phyloP scores from a whole-genome alignment of 2,329 filamentous ascomycete genomes.

The Akanthomyces muscarius region DNA sequence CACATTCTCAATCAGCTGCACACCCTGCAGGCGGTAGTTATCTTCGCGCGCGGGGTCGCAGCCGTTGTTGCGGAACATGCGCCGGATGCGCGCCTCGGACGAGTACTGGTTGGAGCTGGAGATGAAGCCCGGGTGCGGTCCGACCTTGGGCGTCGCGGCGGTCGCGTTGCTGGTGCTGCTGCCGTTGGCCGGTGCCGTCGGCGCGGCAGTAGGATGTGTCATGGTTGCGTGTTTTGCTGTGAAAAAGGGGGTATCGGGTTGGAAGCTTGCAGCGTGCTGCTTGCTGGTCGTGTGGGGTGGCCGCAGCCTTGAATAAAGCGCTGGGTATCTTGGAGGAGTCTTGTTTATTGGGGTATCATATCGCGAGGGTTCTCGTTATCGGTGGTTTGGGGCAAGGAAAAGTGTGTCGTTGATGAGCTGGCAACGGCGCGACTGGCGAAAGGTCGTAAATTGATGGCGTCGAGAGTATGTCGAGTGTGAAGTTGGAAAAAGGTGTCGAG shows the following conservation, averaged over 20 bases:
- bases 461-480: background rate
- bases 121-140: constrained; percentile 46
- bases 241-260: background rate
- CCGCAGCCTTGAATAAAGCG: background rate
- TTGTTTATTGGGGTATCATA: constrained; percentile 2
- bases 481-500: background rate
- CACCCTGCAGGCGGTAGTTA: constrained; percentile 74
- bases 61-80: constrained; percentile 64
- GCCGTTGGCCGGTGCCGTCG: constrained; percentile 16
- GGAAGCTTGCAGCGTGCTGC: background rate
- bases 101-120: constrained; percentile 64
- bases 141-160: constrained; percentile 25
- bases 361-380: background rate
- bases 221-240: background rate
- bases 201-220: constrained; percentile 1
- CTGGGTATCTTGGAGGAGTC: background rate
- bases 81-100: constrained; percentile 74
- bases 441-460: background rate
- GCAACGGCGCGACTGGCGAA: background rate
- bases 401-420: background rate
- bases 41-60: constrained; percentile 77
- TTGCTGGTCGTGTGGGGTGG: too few relatives aligned
- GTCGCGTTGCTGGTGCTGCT: background rate
- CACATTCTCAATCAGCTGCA: constrained; percentile 84
- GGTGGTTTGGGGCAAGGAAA: background rate